Percentiles rank a stretch among this genome's conserved stretches.
These are phyloP conservation scores for Emergomyces orientalis DNA, from an alignment of 2,329 filamentous ascomycete species.

Conservation along the genomic window DNA sequence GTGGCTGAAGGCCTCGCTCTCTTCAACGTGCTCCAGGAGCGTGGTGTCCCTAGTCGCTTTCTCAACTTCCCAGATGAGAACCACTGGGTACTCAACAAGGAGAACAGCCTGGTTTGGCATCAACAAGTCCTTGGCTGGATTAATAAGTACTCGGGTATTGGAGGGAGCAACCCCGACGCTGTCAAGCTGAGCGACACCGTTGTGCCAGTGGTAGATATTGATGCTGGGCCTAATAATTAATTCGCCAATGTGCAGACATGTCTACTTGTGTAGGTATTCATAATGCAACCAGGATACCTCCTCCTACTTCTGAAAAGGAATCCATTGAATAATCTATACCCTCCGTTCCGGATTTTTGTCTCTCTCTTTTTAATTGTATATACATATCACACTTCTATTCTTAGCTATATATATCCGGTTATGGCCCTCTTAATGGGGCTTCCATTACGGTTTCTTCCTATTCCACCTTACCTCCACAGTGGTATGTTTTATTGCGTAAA, in stretches of 20 bases:
- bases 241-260: not conserved
- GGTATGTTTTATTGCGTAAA: not conserved
- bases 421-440: not conserved
- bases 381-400: constrained; percentile 1
- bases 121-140: constrained; percentile 69
- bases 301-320: not conserved
- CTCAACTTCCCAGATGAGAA: constrained; percentile 69
- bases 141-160: constrained; percentile 42
- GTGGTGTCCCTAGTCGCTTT: constrained; percentile 64
- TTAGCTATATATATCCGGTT: constrained; percentile 1
- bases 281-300: not conserved
- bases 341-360: not conserved
- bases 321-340: not conserved
- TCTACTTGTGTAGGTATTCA: not conserved
- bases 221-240: constrained; percentile 8
- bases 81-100: constrained; percentile 70
- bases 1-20: constrained; percentile 69
- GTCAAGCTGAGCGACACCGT: constrained; percentile 28
- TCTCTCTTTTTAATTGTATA: not conserved
- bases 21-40: constrained; percentile 71
- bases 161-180: constrained; percentile 21
- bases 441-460: not conserved
- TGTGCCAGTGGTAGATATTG: constrained; percentile 24
- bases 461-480: not conserved
- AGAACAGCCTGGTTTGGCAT: constrained; percentile 87